Evolutionary conservation across 129 eudicot genomes (phyloP).

Genomic region (sunflower (Helianthus annuus)): HanXRQr2.0-SUNRISE NC_035447.2:38779765-38780264

Average conservation of each 20-base stretch:
- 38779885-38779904: slow-evolving; percentile 98
- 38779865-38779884: slow-evolving; percentile 72
- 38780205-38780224: too few relatives aligned
- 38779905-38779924: slow-evolving; percentile 81
- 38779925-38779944: slow-evolving; percentile 57
- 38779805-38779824: neutral
- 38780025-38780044: too few relatives aligned
- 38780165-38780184: neutral
- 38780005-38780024: neutral
- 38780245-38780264: too few relatives aligned
- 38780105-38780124: neutral
- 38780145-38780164: neutral
- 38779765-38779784: neutral
- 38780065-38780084: neutral
- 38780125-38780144: neutral
- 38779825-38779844: slow-evolving; percentile 58
- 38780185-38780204: too few relatives aligned
- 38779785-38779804: neutral
- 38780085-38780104: neutral
- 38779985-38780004: neutral
- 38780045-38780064: neutral
- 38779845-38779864: slow-evolving; percentile 66
- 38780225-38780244: too few relatives aligned
- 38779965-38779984: neutral
- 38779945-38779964: slow-evolving; percentile 10